Evolutionary conservation across 495 filamentous ascomycete genomes (phyloP).

Genomic region (Echria macrotheca): DNA sequence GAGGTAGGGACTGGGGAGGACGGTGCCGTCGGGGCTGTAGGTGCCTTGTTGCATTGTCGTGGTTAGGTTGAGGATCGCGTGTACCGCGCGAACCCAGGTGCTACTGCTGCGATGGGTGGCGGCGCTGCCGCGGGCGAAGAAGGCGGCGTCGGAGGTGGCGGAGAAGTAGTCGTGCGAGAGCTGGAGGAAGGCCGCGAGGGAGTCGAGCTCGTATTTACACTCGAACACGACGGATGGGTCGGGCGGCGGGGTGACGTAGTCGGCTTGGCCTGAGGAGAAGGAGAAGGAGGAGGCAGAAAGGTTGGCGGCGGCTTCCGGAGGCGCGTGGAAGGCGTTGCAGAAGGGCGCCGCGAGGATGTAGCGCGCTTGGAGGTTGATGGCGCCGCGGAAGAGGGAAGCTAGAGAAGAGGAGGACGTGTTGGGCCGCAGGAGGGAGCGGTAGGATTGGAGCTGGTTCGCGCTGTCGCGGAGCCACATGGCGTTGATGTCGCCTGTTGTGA

Average conservation of each 20-base stretch:
- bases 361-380: conserved; percentile 59
- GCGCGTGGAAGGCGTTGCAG: conserved; percentile 61
- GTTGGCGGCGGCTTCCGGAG: conserved; percentile 41
- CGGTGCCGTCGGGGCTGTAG: conserved; percentile 48
- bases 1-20: conserved; percentile 49
- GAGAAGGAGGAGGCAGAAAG: conserved; percentile 30
- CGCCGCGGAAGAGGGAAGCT: conserved; percentile 55
- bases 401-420: conserved; percentile 41
- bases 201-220: conserved; percentile 63
- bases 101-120: conserved; percentile 49
- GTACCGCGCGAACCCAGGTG: conserved; percentile 28
- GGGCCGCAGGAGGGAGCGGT: conserved; percentile 50
- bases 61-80: conserved; percentile 45
- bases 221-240: conserved; percentile 33
- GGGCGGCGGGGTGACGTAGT: conserved; percentile 20
- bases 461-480: conserved; percentile 69
- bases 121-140: conserved; percentile 49
- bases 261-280: conserved; percentile 17
- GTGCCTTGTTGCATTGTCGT: conserved; percentile 50
- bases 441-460: conserved; percentile 62
- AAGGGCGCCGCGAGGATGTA: conserved; percentile 53
- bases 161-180: conserved; percentile 53
- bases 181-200: conserved; percentile 59
- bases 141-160: conserved; percentile 49
- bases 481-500: conserved; percentile 61